These are phyloP conservation scores for Penicillium chermesinum DNA, from an alignment of 495 filamentous ascomycete species.

Conservation along the genomic window DNA sequence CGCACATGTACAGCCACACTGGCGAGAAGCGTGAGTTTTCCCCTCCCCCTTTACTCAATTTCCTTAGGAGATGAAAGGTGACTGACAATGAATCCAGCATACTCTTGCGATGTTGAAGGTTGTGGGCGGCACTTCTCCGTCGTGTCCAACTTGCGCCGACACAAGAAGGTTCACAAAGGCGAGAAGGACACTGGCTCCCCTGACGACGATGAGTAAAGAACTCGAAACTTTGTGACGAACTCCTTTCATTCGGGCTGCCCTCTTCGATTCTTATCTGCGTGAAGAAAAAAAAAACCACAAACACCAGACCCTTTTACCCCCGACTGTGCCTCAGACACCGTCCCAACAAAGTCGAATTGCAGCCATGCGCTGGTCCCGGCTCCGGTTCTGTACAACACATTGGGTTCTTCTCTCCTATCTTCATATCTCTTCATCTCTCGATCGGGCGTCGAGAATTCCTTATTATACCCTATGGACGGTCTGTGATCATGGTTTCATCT, in stretches of 20 bases:
- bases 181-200: slow-evolving; percentile 51
- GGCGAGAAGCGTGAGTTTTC: slow-evolving; percentile 90
- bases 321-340: slow-evolving; percentile 4
- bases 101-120: slow-evolving; percentile 88
- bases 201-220: slow-evolving; percentile 43
- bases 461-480: slow-evolving; percentile 11
- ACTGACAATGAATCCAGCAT: slow-evolving; percentile 58
- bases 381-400: slow-evolving; percentile 8
- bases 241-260: slow-evolving; percentile 8
- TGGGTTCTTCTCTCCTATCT: slow-evolving; percentile 21
- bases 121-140: slow-evolving; percentile 97
- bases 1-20: slow-evolving; percentile 98
- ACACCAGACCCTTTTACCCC: slow-evolving; percentile 8
- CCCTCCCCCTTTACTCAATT: neutral
- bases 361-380: neutral
- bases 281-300: neutral
- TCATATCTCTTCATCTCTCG: slow-evolving; percentile 9
- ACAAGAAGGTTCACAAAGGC: slow-evolving; percentile 94
- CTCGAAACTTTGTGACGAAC: slow-evolving; percentile 7
- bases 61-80: neutral
- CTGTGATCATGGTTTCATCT: slow-evolving; percentile 19
- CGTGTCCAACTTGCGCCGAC: slow-evolving; percentile 89
- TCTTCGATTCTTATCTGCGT: slow-evolving; percentile 5
- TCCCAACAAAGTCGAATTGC: neutral
- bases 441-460: slow-evolving; percentile 10